Evolutionary conservation across 1,284 basidiomycete genomes (phyloP).

Genomic region (Cryptococcus sp.): DNA sequence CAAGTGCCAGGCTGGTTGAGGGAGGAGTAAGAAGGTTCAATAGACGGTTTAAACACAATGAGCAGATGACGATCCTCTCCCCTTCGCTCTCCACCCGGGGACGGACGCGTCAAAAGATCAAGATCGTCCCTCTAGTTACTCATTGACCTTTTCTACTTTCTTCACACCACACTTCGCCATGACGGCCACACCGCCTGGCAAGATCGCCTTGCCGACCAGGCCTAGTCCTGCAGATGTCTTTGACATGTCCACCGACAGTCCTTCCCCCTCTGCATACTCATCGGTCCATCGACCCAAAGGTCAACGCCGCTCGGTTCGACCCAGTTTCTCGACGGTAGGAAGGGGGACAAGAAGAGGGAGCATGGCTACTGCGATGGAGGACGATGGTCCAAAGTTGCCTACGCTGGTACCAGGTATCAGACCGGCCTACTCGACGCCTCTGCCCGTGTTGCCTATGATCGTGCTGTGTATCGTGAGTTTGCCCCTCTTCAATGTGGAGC

Average conservation of each 20-base stretch:
- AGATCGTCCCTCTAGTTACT: too few relatives aligned
- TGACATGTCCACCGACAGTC: constrained; percentile 15
- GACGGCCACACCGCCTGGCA: constrained; percentile 22
- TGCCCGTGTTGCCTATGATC: constrained; percentile 81
- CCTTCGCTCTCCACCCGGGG: too few relatives aligned
- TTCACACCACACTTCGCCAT: constrained; percentile 10
- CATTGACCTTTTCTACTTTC: not conserved
- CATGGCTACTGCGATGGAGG: constrained; percentile 8
- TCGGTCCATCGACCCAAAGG: constrained; percentile 9
- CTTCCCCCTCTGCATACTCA: constrained; percentile 16
- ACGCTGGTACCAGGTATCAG: constrained; percentile 44
- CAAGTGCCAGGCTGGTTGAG: too few relatives aligned
- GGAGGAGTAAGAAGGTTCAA: too few relatives aligned
- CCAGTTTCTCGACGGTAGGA: constrained; percentile 25
- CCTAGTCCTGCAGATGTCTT: constrained; percentile 23
- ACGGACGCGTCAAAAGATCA: too few relatives aligned
- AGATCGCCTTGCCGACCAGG: constrained; percentile 25
- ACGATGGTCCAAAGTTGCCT: constrained; percentile 36
- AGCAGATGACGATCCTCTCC: too few relatives aligned
- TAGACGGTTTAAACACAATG: too few relatives aligned
- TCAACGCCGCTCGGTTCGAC: constrained; percentile 15
- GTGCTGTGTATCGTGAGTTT: constrained; percentile 80
- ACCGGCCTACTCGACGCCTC: constrained; percentile 57
- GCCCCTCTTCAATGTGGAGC: not conserved
- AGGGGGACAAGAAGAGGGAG: constrained; percentile 8